These are phyloP conservation scores for Pisolithus albus DNA, from an alignment of 768 basidiomycete species.

Conservation along the genomic window DNA sequence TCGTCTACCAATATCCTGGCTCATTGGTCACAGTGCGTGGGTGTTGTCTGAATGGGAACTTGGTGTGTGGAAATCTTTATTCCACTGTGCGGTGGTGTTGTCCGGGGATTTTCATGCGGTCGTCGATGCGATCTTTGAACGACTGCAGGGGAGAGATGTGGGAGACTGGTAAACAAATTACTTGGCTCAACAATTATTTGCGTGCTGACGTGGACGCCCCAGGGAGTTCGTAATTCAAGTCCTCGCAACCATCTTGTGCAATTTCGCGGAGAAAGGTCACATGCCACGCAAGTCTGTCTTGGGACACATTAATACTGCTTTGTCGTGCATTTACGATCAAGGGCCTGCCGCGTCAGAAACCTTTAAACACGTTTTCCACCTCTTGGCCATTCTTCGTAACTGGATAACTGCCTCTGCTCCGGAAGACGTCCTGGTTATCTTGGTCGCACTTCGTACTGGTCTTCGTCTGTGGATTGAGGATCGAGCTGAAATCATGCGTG, in stretches of 20 bases:
- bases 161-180: conserved; percentile 17
- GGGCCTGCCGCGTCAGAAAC: conserved; percentile 17
- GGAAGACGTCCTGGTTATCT: conserved; percentile 26
- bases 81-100: conserved; percentile 26
- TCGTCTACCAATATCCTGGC: background rate
- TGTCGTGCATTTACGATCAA: conserved; percentile 31
- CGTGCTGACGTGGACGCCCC: conserved; percentile 7
- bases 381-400: conserved; percentile 31
- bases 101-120: conserved; percentile 9
- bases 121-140: conserved; percentile 10
- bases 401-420: conserved; percentile 26
- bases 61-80: conserved; percentile 35
- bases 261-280: conserved; percentile 3
- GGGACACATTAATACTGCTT: conserved; percentile 20
- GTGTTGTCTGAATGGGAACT: conserved; percentile 35
- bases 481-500: conserved; percentile 31
- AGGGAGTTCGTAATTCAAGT: conserved; percentile 17
- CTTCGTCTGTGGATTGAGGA: conserved; percentile 52
- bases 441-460: conserved; percentile 32
- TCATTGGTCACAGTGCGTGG: conserved; percentile 36
- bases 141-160: conserved; percentile 9
- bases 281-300: conserved; percentile 21
- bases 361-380: conserved; percentile 26
- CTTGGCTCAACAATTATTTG: background rate
- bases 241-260: conserved; percentile 13